Evolutionary conservation across 257 asterid species (phyloP).

Genomic region (Parsonsia alboflavescens): DNA sequence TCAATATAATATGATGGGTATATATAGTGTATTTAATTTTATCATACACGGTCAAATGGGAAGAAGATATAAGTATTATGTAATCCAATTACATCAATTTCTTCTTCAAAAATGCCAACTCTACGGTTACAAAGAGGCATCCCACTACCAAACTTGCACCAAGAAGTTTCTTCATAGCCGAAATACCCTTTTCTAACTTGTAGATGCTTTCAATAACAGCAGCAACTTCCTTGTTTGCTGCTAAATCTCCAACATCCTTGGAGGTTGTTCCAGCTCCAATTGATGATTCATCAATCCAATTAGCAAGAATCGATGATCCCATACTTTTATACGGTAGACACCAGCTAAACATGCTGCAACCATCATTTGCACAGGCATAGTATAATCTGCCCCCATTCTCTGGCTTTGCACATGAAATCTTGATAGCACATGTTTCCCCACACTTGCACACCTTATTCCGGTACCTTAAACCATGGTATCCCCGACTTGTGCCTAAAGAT

Average conservation of each 20-base stretch:
- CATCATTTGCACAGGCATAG: background rate
- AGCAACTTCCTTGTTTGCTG: background rate
- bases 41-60: no score
- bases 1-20: no score
- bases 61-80: no score
- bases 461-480: background rate
- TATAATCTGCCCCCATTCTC: constrained; percentile 5
- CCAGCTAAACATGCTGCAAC: background rate
- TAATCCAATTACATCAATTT: background rate
- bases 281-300: background rate
- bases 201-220: background rate
- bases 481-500: background rate
- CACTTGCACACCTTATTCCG: background rate
- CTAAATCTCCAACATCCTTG: background rate
- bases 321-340: background rate
- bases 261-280: no score
- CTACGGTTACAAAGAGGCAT: background rate
- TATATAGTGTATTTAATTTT: no score
- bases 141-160: background rate
- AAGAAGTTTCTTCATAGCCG: background rate
- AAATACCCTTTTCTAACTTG: background rate
- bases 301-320: constrained; percentile 1
- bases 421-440: constrained; percentile 1
- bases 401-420: background rate
- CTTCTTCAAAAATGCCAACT: background rate